Evolutionary conservation across 2,329 filamentous ascomycete species (phyloP).

Genomic region (Phymatotrichopsis omnivora): DNA sequence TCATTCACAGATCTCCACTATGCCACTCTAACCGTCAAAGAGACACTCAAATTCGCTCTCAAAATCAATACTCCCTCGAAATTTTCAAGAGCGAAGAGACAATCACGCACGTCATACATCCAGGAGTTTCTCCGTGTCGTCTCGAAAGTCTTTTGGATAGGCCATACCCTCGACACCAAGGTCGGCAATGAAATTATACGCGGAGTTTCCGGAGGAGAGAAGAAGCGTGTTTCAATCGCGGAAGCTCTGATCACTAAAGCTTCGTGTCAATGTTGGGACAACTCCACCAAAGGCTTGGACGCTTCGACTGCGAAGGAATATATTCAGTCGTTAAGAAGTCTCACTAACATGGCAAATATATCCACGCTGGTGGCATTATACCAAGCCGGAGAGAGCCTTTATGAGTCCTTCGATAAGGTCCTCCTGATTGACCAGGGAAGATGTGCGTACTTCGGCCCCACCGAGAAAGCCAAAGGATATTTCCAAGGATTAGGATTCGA

Average conservation of each 20-base stretch:
- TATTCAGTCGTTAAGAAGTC: constrained; percentile 43
- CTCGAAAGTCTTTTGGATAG: constrained; percentile 39
- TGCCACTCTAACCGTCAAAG: constrained; percentile 71
- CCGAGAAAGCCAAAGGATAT: constrained; percentile 48
- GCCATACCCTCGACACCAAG: constrained; percentile 48
- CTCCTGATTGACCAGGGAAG: constrained; percentile 65
- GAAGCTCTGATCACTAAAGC: constrained; percentile 51
- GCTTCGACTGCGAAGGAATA: constrained; percentile 51
- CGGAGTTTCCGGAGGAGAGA: constrained; percentile 57
- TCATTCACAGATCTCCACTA: constrained; percentile 61
- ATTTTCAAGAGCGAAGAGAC: constrained; percentile 58
- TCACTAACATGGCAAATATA: constrained; percentile 41
- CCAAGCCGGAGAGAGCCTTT: constrained; percentile 43
- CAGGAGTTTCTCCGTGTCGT: constrained; percentile 38
- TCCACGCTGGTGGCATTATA: constrained; percentile 51
- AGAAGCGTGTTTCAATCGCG: constrained; percentile 59
- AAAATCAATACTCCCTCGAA: constrained; percentile 92
- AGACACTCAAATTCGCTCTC: constrained; percentile 81
- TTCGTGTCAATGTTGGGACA: constrained; percentile 48
- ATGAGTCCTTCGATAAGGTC: constrained; percentile 62
- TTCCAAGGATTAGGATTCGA: constrained; percentile 60
- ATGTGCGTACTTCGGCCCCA: constrained; percentile 65
- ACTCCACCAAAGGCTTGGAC: constrained; percentile 45
- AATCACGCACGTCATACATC: constrained; percentile 37
- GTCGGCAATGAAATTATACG: constrained; percentile 57